Evolutionary conservation across 352 stramenopile genomes (phyloP), one percentile per base, ranked within the genome.

Genomic region (Aphanomyces stellatus): DNA sequence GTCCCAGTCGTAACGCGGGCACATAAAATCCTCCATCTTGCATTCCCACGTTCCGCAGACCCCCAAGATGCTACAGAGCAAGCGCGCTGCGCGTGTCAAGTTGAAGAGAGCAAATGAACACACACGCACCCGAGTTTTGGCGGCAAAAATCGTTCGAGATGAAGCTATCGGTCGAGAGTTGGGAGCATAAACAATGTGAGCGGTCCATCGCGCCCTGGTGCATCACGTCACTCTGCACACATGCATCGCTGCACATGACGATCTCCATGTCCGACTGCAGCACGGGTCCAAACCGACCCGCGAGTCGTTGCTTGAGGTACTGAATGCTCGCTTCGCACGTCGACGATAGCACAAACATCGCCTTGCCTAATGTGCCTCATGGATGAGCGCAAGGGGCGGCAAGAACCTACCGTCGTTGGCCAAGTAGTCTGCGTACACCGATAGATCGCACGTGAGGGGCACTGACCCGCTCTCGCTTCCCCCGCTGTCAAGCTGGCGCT

Each of bases 1-100:
- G 63, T 91, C 83, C 85, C 85, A 97, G 68, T 97, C 87, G 73
- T 93, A 91, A 42, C 90, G 85, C 33, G 91, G 81, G 70, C 90
- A 97, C 77, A 91, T 95, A 62, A 96, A 96, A 65, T 97, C 90
- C 57, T 93, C 76, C 35, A 95, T 77, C 40, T 77, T 64, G 66
- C 90, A 97, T 59, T 75, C 72, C 90, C 90, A 97, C 66, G 87
- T 81, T 19, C 88, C 90, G 61, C 90, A 97, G 42, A 95, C 87
- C 65, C 83, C 79, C 34, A 97, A 63, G 62, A 90, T 85, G 11
- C 77, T 88, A 74, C 90, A 97, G 53, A 97, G 62, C 53, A 96
- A 66, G 40, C 87, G 75, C 34, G 80, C 83, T 69, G 31, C 33
- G 31, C 4, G 15, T 11, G 37, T 46, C 7, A 57, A 17, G 6